Evolutionary conservation across 371 early-diverging fungal genomes (phyloP).

Genomic region (Saksenaea oblongispora): DNA sequence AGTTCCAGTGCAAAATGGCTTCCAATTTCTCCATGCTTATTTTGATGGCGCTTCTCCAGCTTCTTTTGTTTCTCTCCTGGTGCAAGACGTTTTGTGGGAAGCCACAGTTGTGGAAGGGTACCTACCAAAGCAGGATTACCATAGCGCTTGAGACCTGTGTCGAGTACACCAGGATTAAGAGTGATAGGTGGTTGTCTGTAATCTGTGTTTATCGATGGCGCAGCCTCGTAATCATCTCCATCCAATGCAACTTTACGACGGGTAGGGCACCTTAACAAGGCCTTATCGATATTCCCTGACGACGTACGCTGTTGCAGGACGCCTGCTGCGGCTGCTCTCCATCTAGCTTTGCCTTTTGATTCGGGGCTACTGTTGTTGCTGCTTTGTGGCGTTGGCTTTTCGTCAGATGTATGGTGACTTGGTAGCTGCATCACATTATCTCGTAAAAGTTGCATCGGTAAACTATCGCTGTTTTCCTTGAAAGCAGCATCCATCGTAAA

Average conservation of each 20-base stretch:
- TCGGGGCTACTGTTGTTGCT: background rate
- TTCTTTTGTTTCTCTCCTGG: slow-evolving; percentile 19
- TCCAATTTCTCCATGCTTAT: slow-evolving; percentile 3
- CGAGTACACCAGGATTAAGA: slow-evolving; percentile 68
- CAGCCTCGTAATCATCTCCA: slow-evolving; percentile 71
- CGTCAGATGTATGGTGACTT: background rate
- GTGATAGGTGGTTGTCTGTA: slow-evolving; percentile 76
- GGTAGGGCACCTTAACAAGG: slow-evolving; percentile 7
- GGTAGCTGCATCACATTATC: slow-evolving; percentile 26
- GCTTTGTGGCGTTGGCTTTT: background rate
- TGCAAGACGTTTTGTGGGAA: slow-evolving; percentile 50
- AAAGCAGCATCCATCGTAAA: slow-evolving; percentile 50
- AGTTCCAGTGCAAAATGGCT: slow-evolving; percentile 16
- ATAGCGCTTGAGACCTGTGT: slow-evolving; percentile 68
- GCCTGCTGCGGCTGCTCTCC: slow-evolving; percentile 27
- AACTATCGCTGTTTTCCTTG: slow-evolving; percentile 40
- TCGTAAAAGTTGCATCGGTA: slow-evolving; percentile 38
- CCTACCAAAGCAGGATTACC: slow-evolving; percentile 70
- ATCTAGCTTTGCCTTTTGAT: slow-evolving; percentile 15
- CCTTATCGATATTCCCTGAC: background rate
- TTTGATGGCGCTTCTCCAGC: background rate
- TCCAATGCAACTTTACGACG: slow-evolving; percentile 36
- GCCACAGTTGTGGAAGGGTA: slow-evolving; percentile 74
- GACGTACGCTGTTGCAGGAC: slow-evolving; percentile 13
- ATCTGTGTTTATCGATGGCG: slow-evolving; percentile 56